Conservation (phyloP, 306 rosid species). For the Prunus fruticosa region DNA sequence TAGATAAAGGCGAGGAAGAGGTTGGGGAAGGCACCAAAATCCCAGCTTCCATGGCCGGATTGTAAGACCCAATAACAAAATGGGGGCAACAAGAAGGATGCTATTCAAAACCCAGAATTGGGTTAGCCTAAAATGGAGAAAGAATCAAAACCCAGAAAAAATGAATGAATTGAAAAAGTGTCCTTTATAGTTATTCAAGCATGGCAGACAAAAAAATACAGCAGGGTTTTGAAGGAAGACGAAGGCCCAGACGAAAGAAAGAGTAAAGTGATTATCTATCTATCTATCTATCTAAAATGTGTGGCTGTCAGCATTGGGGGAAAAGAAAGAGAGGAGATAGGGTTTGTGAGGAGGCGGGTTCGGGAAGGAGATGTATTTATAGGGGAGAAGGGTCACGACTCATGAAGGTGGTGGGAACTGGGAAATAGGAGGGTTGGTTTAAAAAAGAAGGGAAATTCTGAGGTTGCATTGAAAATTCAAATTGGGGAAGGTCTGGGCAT, state of each 20-base stretch:
- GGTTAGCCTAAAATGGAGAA: neutral
- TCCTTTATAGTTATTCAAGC: neutral
- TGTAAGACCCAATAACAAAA: constrained; percentile 49
- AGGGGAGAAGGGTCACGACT: neutral
- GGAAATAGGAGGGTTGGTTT: neutral
- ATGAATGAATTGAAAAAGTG: neutral
- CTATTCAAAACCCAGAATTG: constrained; percentile 33
- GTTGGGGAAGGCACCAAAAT: constrained; percentile 45
- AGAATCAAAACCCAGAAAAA: neutral
- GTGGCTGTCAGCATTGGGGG: constrained; percentile 2
- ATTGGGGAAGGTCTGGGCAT: neutral
- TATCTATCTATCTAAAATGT: constrained; percentile 1
- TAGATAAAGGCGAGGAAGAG: constrained; percentile 23
- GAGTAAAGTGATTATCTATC: neutral
- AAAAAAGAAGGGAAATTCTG: neutral
- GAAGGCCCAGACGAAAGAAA: too few species aligned
- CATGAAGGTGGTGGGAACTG: constrained; percentile 4
- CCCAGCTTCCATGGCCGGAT: constrained; percentile 61
- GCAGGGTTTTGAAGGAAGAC: neutral
- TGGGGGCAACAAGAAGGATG: constrained; percentile 46
- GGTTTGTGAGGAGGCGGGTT: constrained; percentile 30
- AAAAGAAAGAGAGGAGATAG: neutral
- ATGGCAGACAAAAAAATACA: neutral
- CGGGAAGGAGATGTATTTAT: constrained; percentile 4
- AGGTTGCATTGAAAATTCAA: neutral